These are phyloP conservation scores for Triangularia setosa DNA, from an alignment of 2,329 filamentous ascomycete species.

Conservation along the genomic window DNA sequence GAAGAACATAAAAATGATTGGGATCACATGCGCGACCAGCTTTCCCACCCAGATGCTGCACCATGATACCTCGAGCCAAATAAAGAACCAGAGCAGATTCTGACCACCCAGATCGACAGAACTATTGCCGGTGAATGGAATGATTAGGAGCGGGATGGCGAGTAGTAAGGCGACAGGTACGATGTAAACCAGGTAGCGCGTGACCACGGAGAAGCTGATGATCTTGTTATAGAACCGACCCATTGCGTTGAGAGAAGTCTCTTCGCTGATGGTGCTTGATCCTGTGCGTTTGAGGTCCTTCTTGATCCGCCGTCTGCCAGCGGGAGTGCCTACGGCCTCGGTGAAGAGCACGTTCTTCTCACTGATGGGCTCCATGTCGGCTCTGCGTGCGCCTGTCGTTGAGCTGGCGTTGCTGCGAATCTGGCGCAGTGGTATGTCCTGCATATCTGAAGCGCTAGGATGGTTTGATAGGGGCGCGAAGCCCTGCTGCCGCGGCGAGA, in stretches of 20 bases:
- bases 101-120: constrained; percentile 35
- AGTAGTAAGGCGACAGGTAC: constrained; percentile 59
- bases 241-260: constrained; percentile 59
- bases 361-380: constrained; percentile 38
- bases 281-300: constrained; percentile 40
- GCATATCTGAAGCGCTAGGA: constrained; percentile 27
- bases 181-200: constrained; percentile 65
- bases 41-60: constrained; percentile 64
- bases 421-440: constrained; percentile 52
- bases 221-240: constrained; percentile 63
- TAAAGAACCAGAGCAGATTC: constrained; percentile 57
- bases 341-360: constrained; percentile 47
- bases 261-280: constrained; percentile 44
- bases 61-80: constrained; percentile 69
- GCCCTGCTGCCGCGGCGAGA: constrained; percentile 39
- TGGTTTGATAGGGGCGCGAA: constrained; percentile 42
- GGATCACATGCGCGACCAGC: constrained; percentile 57
- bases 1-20: constrained; percentile 63
- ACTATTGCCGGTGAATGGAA: constrained; percentile 42
- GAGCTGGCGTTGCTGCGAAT: constrained; percentile 54
- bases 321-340: constrained; percentile 29
- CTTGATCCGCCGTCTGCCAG: constrained; percentile 48
- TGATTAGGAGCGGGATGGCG: constrained; percentile 58
- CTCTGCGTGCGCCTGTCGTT: constrained; percentile 40
- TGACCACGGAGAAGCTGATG: constrained; percentile 59